Conservation (phyloP, 192 early-diverging fungal species). For the Coemansia sp. region DNA sequence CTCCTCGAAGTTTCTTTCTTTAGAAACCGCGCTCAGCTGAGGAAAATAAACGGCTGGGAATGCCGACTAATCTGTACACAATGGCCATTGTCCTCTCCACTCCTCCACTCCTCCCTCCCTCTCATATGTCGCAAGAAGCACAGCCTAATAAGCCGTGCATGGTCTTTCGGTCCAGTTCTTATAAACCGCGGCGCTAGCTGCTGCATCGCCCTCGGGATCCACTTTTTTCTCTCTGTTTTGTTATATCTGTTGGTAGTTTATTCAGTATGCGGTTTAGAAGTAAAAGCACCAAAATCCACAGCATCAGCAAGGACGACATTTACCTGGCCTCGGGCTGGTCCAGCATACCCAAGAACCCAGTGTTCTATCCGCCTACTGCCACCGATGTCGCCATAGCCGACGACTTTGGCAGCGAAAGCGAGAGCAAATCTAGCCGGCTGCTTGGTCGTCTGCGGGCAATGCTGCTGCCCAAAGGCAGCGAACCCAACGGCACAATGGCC, state of each 20-base stretch:
- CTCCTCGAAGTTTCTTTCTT: too few relatives aligned
- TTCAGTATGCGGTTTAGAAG: slow-evolving; percentile 25
- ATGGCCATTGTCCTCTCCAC: slow-evolving; percentile 24
- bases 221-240: too few relatives aligned
- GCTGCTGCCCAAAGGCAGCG: slow-evolving; percentile 19
- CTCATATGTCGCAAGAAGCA: background rate
- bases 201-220: too few relatives aligned
- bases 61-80: slow-evolving; percentile 6
- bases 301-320: slow-evolving; percentile 3
- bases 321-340: slow-evolving; percentile 1
- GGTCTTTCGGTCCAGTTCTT: too few relatives aligned
- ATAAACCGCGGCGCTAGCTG: too few relatives aligned
- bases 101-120: slow-evolving; percentile 9
- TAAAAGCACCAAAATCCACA: slow-evolving; percentile 9
- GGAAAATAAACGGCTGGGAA: background rate
- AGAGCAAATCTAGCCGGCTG: slow-evolving; percentile 18
- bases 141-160: too few relatives aligned
- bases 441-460: slow-evolving; percentile 33
- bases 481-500: background rate
- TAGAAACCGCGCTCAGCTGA: too few relatives aligned
- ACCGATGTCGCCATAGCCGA: background rate
- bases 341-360: slow-evolving; percentile 38
- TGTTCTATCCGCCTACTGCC: slow-evolving; percentile 46
- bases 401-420: slow-evolving; percentile 7
- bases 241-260: too few relatives aligned